Base-by-base conservation (phyloP, 164 flowering plant genomes). In the Aristolochia contorta region DNA sequence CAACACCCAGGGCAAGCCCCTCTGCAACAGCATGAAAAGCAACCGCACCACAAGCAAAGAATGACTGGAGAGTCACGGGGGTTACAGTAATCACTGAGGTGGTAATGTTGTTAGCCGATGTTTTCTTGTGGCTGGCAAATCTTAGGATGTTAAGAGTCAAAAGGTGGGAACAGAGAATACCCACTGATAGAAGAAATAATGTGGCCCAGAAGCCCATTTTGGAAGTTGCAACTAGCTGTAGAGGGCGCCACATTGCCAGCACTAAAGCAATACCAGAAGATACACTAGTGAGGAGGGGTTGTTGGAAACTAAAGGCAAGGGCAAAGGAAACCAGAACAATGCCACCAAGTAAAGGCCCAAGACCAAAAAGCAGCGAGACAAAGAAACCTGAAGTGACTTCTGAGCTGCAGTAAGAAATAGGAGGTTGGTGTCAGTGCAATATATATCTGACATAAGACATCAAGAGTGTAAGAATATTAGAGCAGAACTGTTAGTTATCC, bases 261-360 rank as follows among this genome's bases (percentile, higher is more conserved):
- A 89, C 78, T 61, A 93, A 83, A 66, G 98, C 98, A 57, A 93
- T 83, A 48, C 98, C 98, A 10, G 94, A 82, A 50, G 97, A 91
- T 43, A 80, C 62, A 23, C 94, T 90, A 55, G 90, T 86, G 51
- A 93, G 92, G 47, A 89, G 75, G 49, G 96, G 79, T 65, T 90
- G 96, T 62, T 86, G 96, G 47, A 90, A 81, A 41, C 47, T 76
- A 66, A 84, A 85, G 54, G 94, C 80, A 59, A 82, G 78, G 59
- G 94, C 92, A 69, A 82, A 79, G 50, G 84, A 73, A 45, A 93
- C 77, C 22, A 93, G 89, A 68, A 78, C 47, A 32, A 72, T 13
- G 27, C 98, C 98, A 27, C 98, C 98, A 21, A 93, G 72, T 53
- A 93, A 73, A 46, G 98, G 98, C 37, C 98, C 97, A 16, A 93